Evolutionary conservation across 208 protist genomes (phyloP), one percentile per base, ranked within the genome.

Genomic region (Wallacemonas collosoma): DNA sequence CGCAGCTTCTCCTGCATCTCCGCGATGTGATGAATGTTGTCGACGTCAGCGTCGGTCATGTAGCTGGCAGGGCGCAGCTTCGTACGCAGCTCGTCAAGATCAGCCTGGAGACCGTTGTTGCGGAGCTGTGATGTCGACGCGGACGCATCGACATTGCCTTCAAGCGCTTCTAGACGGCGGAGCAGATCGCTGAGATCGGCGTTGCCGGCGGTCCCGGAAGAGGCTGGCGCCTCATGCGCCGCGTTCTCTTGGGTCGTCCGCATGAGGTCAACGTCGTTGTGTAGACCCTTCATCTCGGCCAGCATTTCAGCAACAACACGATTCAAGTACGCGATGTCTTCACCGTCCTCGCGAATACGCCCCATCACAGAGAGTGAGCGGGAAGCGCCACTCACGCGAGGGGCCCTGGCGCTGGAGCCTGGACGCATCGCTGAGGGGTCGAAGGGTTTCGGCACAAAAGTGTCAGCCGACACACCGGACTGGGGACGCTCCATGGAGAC

Each of bases 241-340:
- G n/a, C 47, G 50, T 71, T 65, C 51, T 69, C 51, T 14, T 69
- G 60, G 14, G 60, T 9, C 2, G 82, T 88, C 15, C 80, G 85
- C 58, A 96, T 83, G 2, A 84, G 57, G 56, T 94, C 87, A 2
- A 96, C 76, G 58, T 94, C 87, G 3, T 76, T 77, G 68, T 96
- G 88, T 40, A 96, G 74, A 7, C 40, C 78, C 81, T 89, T 89
- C 87, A 96, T 93, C 75, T 94, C 85, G 2, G 71, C 86, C 41
- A 96, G 72, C 44, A 94, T 96, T 75, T 96, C 91, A n/a, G 91
- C 91, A 64, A 96, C 91, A n/a, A 96, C 86, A 55, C 91, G 91
- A 80, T 96, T 96, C 62, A 96, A 77, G 72, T 93, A 84, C 7
- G 80, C 86, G 72, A 96, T 96, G 70, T 93, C 88, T 1, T 85